These are phyloP conservation scores for Epichloe hybrida DNA, from an alignment of 2,329 filamentous ascomycete species.

Conservation along the genomic window DNA sequence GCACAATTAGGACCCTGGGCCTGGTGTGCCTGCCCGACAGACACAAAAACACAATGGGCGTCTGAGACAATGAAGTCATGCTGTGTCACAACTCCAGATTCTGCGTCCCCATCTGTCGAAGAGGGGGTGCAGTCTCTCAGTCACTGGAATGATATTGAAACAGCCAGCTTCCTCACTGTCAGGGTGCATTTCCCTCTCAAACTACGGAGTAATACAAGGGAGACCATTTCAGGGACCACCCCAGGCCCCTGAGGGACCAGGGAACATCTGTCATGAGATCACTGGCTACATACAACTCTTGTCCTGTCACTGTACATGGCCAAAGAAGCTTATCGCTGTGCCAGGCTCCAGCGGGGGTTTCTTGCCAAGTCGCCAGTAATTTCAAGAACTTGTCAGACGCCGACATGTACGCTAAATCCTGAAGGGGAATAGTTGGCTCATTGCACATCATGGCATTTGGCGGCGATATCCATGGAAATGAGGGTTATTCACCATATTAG, in stretches of 20 bases:
- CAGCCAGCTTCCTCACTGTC: not conserved
- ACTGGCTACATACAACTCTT: not conserved
- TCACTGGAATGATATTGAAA: no score
- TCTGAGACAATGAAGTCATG: not conserved
- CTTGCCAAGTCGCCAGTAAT: no score
- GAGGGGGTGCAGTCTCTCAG: no score
- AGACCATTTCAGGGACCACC: not conserved
- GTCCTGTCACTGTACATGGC: no score
- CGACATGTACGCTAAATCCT: not conserved
- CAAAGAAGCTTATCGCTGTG: not conserved
- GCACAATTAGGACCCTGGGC: not conserved
- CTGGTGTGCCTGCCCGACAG: no score
- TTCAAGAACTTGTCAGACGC: no score
- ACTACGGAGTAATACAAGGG: no score
- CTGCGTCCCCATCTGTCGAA: no score
- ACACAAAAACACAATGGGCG: not conserved
- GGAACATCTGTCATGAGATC: conserved; percentile 1
- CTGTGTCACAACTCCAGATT: not conserved
- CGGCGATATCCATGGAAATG: not conserved
- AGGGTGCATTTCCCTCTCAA: not conserved
- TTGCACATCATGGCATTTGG: not conserved
- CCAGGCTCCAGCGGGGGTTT: not conserved
- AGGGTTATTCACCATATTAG: not conserved
- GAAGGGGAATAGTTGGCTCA: not conserved
- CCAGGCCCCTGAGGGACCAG: not conserved